phyloP scores from a whole-genome alignment of 441 rosid genomes.

The Omphalea diandra region DNA sequence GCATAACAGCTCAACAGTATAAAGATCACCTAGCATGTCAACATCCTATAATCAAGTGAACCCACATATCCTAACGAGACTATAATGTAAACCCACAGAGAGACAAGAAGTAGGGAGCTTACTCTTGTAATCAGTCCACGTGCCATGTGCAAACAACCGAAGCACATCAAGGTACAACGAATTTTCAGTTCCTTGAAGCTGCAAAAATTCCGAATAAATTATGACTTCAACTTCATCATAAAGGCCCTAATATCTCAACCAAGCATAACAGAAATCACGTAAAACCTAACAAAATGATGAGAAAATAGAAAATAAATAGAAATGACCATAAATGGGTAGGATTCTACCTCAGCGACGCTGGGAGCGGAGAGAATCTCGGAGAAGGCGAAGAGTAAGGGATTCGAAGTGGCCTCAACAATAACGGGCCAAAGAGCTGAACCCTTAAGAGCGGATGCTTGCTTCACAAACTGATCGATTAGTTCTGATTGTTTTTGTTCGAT shows the following conservation, averaged over 20 bases:
- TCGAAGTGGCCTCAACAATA: constrained; percentile 81
- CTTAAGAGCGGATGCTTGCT: constrained; percentile 55
- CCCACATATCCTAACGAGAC: background rate
- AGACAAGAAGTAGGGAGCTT: constrained; percentile 20
- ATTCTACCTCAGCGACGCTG: constrained; percentile 50
- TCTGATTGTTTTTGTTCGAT: constrained; percentile 89
- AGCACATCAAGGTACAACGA: constrained; percentile 57
- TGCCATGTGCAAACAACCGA: constrained; percentile 85
- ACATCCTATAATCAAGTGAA: background rate
- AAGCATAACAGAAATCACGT: too few species aligned
- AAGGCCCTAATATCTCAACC: background rate
- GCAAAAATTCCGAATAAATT: constrained; percentile 23
- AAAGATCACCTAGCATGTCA: too few species aligned
- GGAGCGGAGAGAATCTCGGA: constrained; percentile 92
- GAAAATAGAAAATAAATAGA: too few species aligned
- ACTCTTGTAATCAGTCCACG: constrained; percentile 94
- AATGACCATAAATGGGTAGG: background rate
- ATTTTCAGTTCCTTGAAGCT: constrained; percentile 81
- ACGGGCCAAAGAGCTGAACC: constrained; percentile 53
- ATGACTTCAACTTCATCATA: background rate
- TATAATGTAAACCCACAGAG: background rate
- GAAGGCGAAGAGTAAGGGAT: constrained; percentile 90
- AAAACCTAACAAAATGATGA: background rate
- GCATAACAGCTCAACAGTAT: background rate
- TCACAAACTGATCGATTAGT: constrained; percentile 69